Conservation (phyloP, 2,329 filamentous ascomycete species). For the Neonectria hederae region DNA sequence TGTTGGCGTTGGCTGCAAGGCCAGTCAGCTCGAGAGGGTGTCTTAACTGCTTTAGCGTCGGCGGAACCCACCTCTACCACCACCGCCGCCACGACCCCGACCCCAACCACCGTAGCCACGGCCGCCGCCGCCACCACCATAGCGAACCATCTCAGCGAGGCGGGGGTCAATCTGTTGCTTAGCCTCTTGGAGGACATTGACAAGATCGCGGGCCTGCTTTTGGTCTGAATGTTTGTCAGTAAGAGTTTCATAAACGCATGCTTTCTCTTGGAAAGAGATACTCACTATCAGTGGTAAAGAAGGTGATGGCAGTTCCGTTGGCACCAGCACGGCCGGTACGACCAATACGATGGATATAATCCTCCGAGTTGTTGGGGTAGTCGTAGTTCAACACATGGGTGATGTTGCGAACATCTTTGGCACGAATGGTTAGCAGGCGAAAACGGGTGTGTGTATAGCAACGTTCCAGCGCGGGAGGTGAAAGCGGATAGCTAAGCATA, state of each 20-base stretch:
- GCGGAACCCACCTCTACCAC: slow-evolving; percentile 60
- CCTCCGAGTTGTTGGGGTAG: slow-evolving; percentile 98
- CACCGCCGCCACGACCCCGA: slow-evolving; percentile 67
- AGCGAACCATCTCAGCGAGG: slow-evolving; percentile 94
- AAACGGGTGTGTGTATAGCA: slow-evolving; percentile 63
- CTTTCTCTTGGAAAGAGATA: slow-evolving; percentile 44
- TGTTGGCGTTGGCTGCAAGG: slow-evolving; percentile 59
- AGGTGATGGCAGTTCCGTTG: slow-evolving; percentile 94
- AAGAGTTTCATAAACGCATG: background rate
- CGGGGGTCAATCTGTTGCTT: slow-evolving; percentile 98
- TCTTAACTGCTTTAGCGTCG: slow-evolving; percentile 45
- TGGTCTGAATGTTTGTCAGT: slow-evolving; percentile 69
- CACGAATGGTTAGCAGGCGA: slow-evolving; percentile 80
- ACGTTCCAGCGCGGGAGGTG: slow-evolving; percentile 66
- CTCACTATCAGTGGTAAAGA: slow-evolving; percentile 99
- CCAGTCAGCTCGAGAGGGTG: slow-evolving; percentile 49
- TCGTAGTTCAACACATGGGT: slow-evolving; percentile 99
- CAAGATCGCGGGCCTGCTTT: slow-evolving; percentile 96
- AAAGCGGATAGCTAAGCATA: slow-evolving; percentile 59
- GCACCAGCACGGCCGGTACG: slow-evolving; percentile 95
- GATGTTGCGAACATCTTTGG: slow-evolving; percentile 99
- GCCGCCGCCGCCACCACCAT: slow-evolving; percentile 81
- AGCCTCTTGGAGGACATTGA: slow-evolving; percentile 90
- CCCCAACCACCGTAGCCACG: slow-evolving; percentile 78
- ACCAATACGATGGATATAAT: slow-evolving; percentile 97